phyloP scores from a whole-genome alignment of 2,329 filamentous ascomycete species.

The Monosporascus sp. region DNA sequence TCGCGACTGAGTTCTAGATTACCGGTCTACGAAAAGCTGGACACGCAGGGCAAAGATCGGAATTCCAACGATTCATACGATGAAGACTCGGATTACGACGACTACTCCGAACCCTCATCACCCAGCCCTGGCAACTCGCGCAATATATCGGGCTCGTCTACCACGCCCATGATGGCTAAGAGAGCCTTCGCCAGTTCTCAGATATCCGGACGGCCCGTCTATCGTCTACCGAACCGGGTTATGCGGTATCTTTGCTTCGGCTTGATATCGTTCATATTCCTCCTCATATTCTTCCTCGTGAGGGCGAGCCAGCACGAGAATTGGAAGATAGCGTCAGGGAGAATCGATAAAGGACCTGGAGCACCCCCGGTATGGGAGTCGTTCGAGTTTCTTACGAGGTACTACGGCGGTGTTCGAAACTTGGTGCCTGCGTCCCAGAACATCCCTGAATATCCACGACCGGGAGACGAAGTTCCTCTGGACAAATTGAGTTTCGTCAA shows the following conservation, averaged over 20 bases:
- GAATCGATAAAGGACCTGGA: constrained; percentile 39
- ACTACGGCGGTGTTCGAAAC: constrained; percentile 80
- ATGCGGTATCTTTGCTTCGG: constrained; percentile 73
- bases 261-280: constrained; percentile 62
- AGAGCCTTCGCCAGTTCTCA: constrained; percentile 27
- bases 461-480: constrained; percentile 52
- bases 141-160: constrained; percentile 39
- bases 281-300: constrained; percentile 74
- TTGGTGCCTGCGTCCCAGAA: constrained; percentile 64
- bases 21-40: constrained; percentile 46
- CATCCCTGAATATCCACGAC: constrained; percentile 73
- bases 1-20: constrained; percentile 40
- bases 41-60: constrained; percentile 42
- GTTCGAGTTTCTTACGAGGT: constrained; percentile 80
- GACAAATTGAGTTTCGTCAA: constrained; percentile 34
- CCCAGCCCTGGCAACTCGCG: constrained; percentile 51
- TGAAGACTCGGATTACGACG: constrained; percentile 31
- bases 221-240: constrained; percentile 66
- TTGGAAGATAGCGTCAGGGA: constrained; percentile 53
- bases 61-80: constrained; percentile 47
- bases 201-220: constrained; percentile 34
- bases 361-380: constrained; percentile 74
- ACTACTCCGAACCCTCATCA: constrained; percentile 38
- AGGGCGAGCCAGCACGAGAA: constrained; percentile 70
- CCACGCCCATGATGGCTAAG: constrained; percentile 41